Conservation (phyloP, 2,329 filamentous ascomycete genomes). For the Neonectria neomacrospora region DNA sequence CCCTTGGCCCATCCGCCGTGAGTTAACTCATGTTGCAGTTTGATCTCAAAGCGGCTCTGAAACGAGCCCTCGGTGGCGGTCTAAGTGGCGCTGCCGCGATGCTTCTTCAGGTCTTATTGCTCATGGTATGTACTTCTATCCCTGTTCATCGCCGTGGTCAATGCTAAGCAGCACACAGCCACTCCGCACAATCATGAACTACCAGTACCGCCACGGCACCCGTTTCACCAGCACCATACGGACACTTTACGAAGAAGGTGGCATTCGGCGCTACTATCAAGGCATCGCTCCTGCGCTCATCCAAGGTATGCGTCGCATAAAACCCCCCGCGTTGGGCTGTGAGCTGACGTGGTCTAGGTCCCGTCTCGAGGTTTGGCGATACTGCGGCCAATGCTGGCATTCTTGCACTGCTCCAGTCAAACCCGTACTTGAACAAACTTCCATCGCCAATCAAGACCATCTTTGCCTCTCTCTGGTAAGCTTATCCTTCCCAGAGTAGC, state of each 20-base stretch:
- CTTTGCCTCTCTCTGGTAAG: conserved; percentile 58
- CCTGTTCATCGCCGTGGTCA: not conserved
- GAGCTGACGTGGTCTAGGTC: conserved; percentile 46
- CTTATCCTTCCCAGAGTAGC: accelerated
- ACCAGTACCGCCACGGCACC: conserved; percentile 60
- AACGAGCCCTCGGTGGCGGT: conserved; percentile 57
- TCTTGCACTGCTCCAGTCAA: conserved; percentile 59
- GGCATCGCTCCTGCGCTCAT: conserved; percentile 57
- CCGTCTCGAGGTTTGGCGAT: conserved; percentile 59
- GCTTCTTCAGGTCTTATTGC: conserved; percentile 58
- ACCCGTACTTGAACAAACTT: conserved; percentile 56
- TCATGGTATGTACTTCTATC: conserved; percentile 53
- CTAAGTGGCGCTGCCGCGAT: conserved; percentile 61
- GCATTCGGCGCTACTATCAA: conserved; percentile 57
- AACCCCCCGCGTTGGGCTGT: accelerated
- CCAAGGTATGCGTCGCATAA: conserved; percentile 49
- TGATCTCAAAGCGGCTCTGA: conserved; percentile 56
- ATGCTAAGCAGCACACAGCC: conserved; percentile 46
- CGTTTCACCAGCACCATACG: conserved; percentile 53
- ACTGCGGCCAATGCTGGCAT: conserved; percentile 62
- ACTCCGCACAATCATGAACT: conserved; percentile 62
- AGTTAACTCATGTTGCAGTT: conserved; percentile 47
- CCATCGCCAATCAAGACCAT: conserved; percentile 58
- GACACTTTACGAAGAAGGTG: conserved; percentile 56
- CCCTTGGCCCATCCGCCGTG: not conserved